These are phyloP conservation scores for Ascochyta koolunga DNA, from an alignment of 2,329 filamentous ascomycete species.

Conservation along the genomic window DNA sequence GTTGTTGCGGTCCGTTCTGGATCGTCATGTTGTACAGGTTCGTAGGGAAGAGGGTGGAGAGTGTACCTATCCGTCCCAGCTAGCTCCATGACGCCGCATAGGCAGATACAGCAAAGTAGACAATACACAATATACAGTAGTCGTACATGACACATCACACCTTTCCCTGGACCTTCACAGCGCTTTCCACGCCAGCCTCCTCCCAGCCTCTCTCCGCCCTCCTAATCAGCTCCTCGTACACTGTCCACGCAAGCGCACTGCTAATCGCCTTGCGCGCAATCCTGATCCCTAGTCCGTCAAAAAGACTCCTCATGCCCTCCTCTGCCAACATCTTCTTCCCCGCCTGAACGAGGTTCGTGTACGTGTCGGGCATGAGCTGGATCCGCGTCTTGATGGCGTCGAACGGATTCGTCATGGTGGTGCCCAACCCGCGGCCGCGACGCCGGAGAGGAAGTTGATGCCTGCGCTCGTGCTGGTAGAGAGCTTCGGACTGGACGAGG, in stretches of 20 bases:
- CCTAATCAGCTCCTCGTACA: slow-evolving; percentile 92
- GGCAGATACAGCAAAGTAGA: slow-evolving; percentile 4
- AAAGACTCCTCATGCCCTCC: slow-evolving; percentile 80
- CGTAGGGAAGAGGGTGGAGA: too few relatives aligned
- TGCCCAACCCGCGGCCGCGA: slow-evolving; percentile 83
- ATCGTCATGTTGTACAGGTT: too few relatives aligned
- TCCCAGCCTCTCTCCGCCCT: slow-evolving; percentile 62
- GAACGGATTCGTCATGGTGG: slow-evolving; percentile 91
- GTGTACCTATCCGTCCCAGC: too few relatives aligned
- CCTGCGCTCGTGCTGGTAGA: slow-evolving; percentile 58
- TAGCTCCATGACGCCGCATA: not conserved
- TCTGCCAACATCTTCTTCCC: slow-evolving; percentile 77
- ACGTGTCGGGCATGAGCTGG: slow-evolving; percentile 83
- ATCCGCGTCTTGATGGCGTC: slow-evolving; percentile 95
- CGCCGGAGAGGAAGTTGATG: slow-evolving; percentile 86
- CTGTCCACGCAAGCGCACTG: slow-evolving; percentile 94
- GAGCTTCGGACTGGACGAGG: slow-evolving; percentile 24
- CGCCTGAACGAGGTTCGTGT: slow-evolving; percentile 82
- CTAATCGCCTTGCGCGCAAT: slow-evolving; percentile 92
- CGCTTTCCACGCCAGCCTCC: slow-evolving; percentile 35
- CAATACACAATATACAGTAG: slow-evolving; percentile 1
- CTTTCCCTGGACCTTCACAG: slow-evolving; percentile 20
- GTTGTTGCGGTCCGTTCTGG: too few relatives aligned
- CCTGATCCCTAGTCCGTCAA: slow-evolving; percentile 82
- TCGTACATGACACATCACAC: slow-evolving; percentile 12